Conservation (phyloP, 2,329 filamentous ascomycete genomes). For the Diplodia sapinea region DNA sequence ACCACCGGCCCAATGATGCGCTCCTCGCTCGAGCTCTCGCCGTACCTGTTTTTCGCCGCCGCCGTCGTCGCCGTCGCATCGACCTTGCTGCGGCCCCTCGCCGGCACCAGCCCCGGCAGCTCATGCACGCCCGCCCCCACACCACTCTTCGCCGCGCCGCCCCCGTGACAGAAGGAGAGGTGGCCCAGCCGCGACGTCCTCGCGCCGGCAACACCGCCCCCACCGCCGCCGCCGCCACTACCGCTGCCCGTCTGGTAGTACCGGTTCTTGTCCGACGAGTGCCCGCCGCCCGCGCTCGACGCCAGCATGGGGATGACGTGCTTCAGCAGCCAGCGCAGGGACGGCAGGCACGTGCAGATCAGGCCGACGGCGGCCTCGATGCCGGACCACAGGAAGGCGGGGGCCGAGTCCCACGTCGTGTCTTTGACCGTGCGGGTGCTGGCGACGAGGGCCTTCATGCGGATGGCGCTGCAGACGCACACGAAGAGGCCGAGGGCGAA, state of each 20-base stretch:
- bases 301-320: conserved; percentile 29
- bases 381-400: conserved; percentile 41
- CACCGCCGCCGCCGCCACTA: conserved; percentile 1
- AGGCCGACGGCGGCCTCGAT: conserved; percentile 40
- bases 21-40: conserved; percentile 32
- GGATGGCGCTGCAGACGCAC: conserved; percentile 38
- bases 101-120: conserved; percentile 8
- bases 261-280: neutral
- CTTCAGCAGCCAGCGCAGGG: conserved; percentile 35
- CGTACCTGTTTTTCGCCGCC: neutral
- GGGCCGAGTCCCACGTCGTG: conserved; percentile 38
- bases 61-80: conserved; percentile 1
- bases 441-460: conserved; percentile 39
- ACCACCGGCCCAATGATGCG: conserved; percentile 25
- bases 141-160: neutral
- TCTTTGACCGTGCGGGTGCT: conserved; percentile 35
- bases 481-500: conserved; percentile 36
- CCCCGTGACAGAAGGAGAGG: conserved; percentile 9
- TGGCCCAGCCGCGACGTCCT: conserved; percentile 11
- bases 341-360: conserved; percentile 41
- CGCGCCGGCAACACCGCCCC: neutral
- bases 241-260: conserved; percentile 15
- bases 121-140: neutral
- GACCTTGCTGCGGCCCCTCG: conserved; percentile 20
- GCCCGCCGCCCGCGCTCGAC: neutral